Conservation (phyloP, 495 filamentous ascomycete species). For the Penicillium silybi region DNA sequence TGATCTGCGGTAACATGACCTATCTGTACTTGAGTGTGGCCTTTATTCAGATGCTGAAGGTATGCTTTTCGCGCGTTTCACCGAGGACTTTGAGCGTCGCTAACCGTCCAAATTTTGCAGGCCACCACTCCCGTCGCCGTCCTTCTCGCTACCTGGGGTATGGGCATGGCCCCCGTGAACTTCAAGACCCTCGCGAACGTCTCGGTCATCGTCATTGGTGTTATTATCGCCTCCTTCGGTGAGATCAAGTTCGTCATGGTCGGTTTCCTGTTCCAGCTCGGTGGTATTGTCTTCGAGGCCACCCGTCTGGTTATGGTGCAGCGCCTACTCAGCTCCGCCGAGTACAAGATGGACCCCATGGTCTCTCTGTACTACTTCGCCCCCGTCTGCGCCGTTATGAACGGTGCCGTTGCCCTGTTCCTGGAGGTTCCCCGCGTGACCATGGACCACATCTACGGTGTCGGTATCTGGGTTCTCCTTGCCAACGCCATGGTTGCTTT, state of each 20-base stretch:
- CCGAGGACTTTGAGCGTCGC: background rate
- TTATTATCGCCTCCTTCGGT: conserved; percentile 83
- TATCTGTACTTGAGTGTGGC: conserved; percentile 90
- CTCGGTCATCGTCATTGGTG: conserved; percentile 82
- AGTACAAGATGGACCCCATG: conserved; percentile 97
- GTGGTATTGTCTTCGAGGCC: conserved; percentile 84
- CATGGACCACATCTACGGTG: conserved; percentile 67
- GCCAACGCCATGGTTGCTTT: conserved; percentile 82
- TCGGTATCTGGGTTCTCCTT: conserved; percentile 72
- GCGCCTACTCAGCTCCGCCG: conserved; percentile 77
- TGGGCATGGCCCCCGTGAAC: conserved; percentile 74
- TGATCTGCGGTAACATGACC: conserved; percentile 92
- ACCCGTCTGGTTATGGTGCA: conserved; percentile 90
- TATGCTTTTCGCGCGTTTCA: conserved; percentile 25
- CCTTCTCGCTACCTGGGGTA: conserved; percentile 76
- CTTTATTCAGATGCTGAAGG: conserved; percentile 99
- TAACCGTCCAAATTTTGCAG: conserved; percentile 32
- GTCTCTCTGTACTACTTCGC: conserved; percentile 97
- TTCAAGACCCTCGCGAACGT: conserved; percentile 80
- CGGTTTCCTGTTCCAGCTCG: conserved; percentile 82
- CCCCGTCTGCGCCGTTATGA: conserved; percentile 88
- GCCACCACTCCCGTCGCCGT: conserved; percentile 90
- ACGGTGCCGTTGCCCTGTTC: conserved; percentile 71
- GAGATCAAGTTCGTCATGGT: conserved; percentile 88
- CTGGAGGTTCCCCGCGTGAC: conserved; percentile 70